Evolutionary conservation across 2,329 filamentous ascomycete species (phyloP), one percentile per base, ranked within the genome.

Genomic region (Ophiostoma novo-ulmi): DNA sequence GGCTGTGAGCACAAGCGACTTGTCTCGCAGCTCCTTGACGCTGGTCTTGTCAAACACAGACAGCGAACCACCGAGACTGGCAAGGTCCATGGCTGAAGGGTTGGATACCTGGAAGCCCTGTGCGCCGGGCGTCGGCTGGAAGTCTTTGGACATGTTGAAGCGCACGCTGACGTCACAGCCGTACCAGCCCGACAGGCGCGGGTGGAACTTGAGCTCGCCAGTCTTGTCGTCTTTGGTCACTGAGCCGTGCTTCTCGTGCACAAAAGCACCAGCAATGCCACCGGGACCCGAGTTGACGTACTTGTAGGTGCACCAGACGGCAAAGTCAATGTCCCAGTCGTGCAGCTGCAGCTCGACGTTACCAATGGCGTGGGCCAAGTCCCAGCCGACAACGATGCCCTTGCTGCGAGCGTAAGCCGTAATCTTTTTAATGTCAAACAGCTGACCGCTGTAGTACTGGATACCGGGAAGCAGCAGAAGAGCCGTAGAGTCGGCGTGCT

Each of bases 261-360:
- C 90, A 74, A 93, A 97, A 0, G 90, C 82, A 0, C 90, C 93
- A 0, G 87, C 92, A 73, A 96, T 96, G 20, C 89, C 85, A 4
- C 93, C 93, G 0, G 93, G 92, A 0, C 93, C 93, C 36, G 89
- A 88, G 77, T 97, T 97, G 78, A 97, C 86, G 81, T 97, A 97
- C 81, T 97, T 97, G 84, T 97, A 97, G 22, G 90, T 94, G 80
- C 93, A 97, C 93, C 93, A 97, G 70, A 87, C 91, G 20, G 94
- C 93, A 76, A 97, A 97, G 78, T 97, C 93, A 44, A 96, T 92
- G 74, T 91, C 85, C 93, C 93, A 97, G 75, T 94, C 91, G 79
- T 97, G 93, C 26, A 97, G 84, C 71, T 84, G 80, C 22, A 97
- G 80, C 58, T 91, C 88, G 1, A 96, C 91, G 77, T 97, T 97